Base-by-base conservation (phyloP, 768 basidiomycete species). In the Pisolithus microcarpus region DNA sequence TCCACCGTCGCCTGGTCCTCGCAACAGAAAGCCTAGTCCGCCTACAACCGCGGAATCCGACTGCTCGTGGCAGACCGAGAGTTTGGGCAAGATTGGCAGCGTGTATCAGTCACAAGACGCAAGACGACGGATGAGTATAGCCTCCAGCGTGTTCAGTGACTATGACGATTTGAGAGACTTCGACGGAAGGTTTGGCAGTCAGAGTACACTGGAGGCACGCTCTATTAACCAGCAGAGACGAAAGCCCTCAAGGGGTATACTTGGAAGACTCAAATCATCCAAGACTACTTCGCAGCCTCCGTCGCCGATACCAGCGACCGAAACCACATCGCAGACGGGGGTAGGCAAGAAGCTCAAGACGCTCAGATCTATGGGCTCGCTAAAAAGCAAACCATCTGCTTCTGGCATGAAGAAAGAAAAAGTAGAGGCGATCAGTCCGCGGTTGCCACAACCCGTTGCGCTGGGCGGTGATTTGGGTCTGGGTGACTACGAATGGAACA, bases 81-180 rank as follows among this genome's bases (percentile, higher is more conserved):
- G 48, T 16, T 24, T 59, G 38, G 50, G 40, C 39, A 64, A 47
- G 45, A 59, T 53, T 7, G 26, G 46, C 15, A 57, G 51, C 44
- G 56, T 67, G 44, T 67, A 67, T 48, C 64, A 61, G 42, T 64
- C 54, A 18, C 60, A 64, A 42, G 79, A 78, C 56, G 59, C 62
- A 30, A 66, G 67, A 49, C 75, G 81, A 28, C 76, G 88, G 18
- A 85, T 83, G 45, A 91, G 89, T 56, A 67, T 81, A n/a, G 80
- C 77, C 15, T 85, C 85, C 2, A 80, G 82, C 58, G 72, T 73
- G 30, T 88, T 87, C 65, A 90, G 87, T 61, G 90, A 91, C 57
- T 93, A 92, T 56, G 90, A 93, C 54, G 90, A 93, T 67, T 66
- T 93, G 43, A 75, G 81, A 19, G 90, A 93, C 62, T 93, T 93